Evolutionary conservation across 495 filamentous ascomycete species (phyloP).

Genomic region (Neurospora sp.): DNA sequence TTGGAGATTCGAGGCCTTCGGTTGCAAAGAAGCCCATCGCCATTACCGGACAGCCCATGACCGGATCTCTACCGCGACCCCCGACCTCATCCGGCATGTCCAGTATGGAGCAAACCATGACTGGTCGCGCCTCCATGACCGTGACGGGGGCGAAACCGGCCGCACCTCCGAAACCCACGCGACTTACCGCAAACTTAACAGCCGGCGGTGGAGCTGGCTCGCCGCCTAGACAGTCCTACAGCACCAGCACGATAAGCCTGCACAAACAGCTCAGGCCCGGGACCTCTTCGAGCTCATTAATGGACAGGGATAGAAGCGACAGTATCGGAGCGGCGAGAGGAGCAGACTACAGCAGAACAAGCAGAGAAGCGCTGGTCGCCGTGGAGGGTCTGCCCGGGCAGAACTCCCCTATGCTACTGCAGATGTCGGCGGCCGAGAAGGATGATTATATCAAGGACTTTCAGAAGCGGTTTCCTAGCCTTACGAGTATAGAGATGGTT

Average conservation of each 20-base stretch:
- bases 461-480: slow-evolving; percentile 69
- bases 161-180: slow-evolving; percentile 42
- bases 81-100: neutral
- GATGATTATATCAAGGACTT: slow-evolving; percentile 55
- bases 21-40: slow-evolving; percentile 25
- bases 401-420: slow-evolving; percentile 23
- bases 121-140: neutral
- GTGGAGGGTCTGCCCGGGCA: slow-evolving; percentile 31
- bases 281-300: neutral
- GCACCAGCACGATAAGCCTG: neutral
- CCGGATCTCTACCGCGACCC: neutral
- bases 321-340: slow-evolving; percentile 7
- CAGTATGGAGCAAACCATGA: neutral
- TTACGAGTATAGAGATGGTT: slow-evolving; percentile 75
- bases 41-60: neutral
- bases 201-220: slow-evolving; percentile 19
- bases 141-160: slow-evolving; percentile 17
- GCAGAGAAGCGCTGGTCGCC: slow-evolving; percentile 24
- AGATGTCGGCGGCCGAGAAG: slow-evolving; percentile 38
- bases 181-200: slow-evolving; percentile 39
- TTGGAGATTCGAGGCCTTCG: slow-evolving; percentile 12
- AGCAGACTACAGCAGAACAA: neutral
- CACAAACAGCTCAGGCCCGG: slow-evolving; percentile 7
- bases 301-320: neutral
- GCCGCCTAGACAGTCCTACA: slow-evolving; percentile 21